Evolutionary conservation across 345 rosid species (phyloP).

Genomic region (Camelina sativa): DNA sequence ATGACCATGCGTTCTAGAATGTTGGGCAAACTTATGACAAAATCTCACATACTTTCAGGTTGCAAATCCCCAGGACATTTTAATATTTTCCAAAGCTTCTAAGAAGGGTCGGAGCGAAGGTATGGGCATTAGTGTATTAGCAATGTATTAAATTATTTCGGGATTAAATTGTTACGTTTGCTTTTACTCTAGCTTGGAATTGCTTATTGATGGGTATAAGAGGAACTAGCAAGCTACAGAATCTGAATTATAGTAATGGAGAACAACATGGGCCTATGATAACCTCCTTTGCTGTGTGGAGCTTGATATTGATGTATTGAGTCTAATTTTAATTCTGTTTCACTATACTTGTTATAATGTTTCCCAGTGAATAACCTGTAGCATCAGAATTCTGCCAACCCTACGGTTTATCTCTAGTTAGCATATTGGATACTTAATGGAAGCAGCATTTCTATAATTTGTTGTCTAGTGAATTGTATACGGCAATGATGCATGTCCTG

Average conservation of each 20-base stretch:
- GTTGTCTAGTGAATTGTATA: not conserved
- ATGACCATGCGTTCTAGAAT: slow-evolving; percentile 21
- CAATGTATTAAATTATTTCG: not conserved
- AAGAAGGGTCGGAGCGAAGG: slow-evolving; percentile 67
- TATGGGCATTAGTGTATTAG: slow-evolving; percentile 29
- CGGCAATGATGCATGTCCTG: slow-evolving; percentile 13
- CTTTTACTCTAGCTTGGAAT: slow-evolving; percentile 19
- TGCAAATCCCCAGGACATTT: slow-evolving; percentile 98
- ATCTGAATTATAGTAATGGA: not conserved
- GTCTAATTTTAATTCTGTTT: not conserved
- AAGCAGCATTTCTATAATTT: not conserved
- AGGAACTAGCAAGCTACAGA: not conserved
- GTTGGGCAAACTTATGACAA: slow-evolving; percentile 28
- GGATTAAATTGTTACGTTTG: slow-evolving; percentile 4
- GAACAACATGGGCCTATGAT: not conserved
- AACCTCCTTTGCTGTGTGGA: slow-evolving; percentile 14
- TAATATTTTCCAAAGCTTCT: slow-evolving; percentile 91
- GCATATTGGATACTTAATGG: not conserved
- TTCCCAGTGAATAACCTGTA: not conserved
- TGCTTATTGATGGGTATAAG: not conserved
- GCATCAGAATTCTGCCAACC: slow-evolving; percentile 5
- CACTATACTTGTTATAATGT: slow-evolving; percentile 8
- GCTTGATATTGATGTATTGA: slow-evolving; percentile 9
- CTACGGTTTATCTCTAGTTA: slow-evolving; percentile 1
- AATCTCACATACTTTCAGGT: slow-evolving; percentile 55